Evolutionary conservation across 2,329 filamentous ascomycete species (phyloP), one percentile per base, ranked within the genome.

Genomic region (Exserohilum rostratum): DNA sequence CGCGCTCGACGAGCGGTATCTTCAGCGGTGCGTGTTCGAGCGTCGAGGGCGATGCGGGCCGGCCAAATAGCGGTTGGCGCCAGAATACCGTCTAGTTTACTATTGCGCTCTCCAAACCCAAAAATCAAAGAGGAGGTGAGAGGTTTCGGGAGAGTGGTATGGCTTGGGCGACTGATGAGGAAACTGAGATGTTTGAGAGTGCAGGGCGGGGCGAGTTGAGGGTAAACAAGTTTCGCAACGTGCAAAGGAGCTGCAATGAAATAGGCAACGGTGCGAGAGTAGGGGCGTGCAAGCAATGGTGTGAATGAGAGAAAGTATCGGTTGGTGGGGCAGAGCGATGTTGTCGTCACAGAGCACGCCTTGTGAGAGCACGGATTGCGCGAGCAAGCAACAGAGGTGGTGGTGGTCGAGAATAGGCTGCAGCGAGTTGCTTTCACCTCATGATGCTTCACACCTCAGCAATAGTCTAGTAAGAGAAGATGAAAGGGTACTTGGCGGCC

Each of bases 291-390:
- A 46, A 25, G 51, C 18, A 38, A 46, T 38, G 49, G 37, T 49
- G 18, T 34, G 31, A 6, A 11, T 17, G 39, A 20, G 34, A 43
- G 29, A 20, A 35, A 37, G 27, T 33, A 18, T 42, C 42, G n/a
- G 18, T 20, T 44, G 42, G 52, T 34, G 52, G 53, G 53, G 52
- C 20, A 35, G 15, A 20, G 51, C 51, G 57, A 57, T 54, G 55
- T 39, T 52, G 48, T 62, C 48, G 51, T 53, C 38, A 48, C 50
- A 29, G 54, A 54, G 61, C n/a, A n/a, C n/a, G n/a, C n/a, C n/a
- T n/a, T n/a, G n/a, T n/a, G n/a, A n/a, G n/a, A 59, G 61, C 61
- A 63, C 59, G 61, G 59, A 29, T 52, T 55, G 50, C 15, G 34
- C 44, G 27, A 46, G 40, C 56, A 38, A 47, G 29, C 53, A 42